phyloP scores from a whole-genome alignment of 1,284 basidiomycete genomes.

The Stereum hirsutum region DNA sequence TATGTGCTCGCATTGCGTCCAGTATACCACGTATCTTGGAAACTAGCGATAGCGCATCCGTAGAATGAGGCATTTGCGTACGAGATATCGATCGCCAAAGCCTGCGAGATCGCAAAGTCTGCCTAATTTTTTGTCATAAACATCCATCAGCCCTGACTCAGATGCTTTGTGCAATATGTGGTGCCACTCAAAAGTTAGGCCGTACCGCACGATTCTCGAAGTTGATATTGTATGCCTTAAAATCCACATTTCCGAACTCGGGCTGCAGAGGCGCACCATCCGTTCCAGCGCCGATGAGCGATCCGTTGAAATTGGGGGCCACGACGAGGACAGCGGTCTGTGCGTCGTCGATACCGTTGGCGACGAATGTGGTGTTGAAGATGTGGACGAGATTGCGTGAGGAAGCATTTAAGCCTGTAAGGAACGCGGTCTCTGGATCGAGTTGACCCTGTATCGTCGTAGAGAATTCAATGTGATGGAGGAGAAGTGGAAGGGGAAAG shows the following conservation, averaged over 20 bases:
- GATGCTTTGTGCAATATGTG: background rate
- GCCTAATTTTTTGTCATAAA: constrained; percentile 25
- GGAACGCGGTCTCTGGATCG: constrained; percentile 22
- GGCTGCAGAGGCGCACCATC: constrained; percentile 46
- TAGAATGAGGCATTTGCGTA: constrained; percentile 63
- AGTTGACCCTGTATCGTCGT: constrained; percentile 38
- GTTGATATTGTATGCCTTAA: constrained; percentile 60
- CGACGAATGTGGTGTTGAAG: constrained; percentile 36
- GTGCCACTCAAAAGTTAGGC: too few species aligned
- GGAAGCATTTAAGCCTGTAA: constrained; percentile 23
- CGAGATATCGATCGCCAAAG: constrained; percentile 48
- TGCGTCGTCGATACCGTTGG: constrained; percentile 39
- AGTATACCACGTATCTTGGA: constrained; percentile 61
- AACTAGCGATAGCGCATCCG: constrained; percentile 52
- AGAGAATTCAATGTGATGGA: background rate
- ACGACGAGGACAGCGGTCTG: constrained; percentile 45
- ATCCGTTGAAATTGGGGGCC: constrained; percentile 35
- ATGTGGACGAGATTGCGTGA: constrained; percentile 44
- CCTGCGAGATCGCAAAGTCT: constrained; percentile 48
- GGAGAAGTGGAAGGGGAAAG: background rate
- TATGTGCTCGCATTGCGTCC: constrained; percentile 52
- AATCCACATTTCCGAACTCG: constrained; percentile 45
- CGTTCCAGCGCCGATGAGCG: constrained; percentile 46
- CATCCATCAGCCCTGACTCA: background rate
- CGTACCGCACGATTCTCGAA: constrained; percentile 57